Percentiles rank a stretch among this genome's conserved stretches.
Conservation (phyloP, 1,139 yeast species). For the Magnusiomyces tetraspermus region DNA sequence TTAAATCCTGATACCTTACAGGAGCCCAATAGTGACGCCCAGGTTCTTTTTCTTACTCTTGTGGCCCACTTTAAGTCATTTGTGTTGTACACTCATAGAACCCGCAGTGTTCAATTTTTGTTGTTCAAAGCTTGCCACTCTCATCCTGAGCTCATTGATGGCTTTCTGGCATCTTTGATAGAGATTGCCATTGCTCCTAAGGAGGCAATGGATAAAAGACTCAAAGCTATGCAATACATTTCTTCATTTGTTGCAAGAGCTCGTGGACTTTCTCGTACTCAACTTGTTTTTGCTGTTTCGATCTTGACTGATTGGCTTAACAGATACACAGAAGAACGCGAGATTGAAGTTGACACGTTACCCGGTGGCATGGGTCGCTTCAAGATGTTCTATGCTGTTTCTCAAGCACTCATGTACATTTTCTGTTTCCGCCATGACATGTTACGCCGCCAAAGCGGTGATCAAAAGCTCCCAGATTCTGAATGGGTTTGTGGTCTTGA, state of each 20-base stretch:
- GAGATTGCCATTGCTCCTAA: conserved; percentile 68
- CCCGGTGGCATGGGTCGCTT: conserved; percentile 43
- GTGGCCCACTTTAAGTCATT: conserved; percentile 72
- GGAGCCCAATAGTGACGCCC: conserved; percentile 50
- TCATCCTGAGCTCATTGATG: conserved; percentile 74
- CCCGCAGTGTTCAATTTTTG: conserved; percentile 79
- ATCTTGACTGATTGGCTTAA: conserved; percentile 77
- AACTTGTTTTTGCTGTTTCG: conserved; percentile 67
- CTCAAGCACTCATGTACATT: conserved; percentile 82
- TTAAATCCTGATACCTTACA: conserved; percentile 38
- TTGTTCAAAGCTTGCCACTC: conserved; percentile 75
- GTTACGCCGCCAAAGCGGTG: conserved; percentile 26
- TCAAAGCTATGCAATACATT: conserved; percentile 84
- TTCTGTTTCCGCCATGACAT: conserved; percentile 76
- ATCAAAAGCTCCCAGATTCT: conserved; percentile 13
- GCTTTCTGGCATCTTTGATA: conserved; percentile 70
- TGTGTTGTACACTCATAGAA: conserved; percentile 84
- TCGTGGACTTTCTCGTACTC: conserved; percentile 56
- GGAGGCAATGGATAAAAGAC: conserved; percentile 63
- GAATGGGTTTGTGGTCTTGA: conserved; percentile 80
- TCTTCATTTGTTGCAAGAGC: conserved; percentile 91
- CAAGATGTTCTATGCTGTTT: conserved; percentile 82
- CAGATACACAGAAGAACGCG: conserved; percentile 72
- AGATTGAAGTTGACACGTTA: conserved; percentile 60
- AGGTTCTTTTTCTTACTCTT: conserved; percentile 66